Evolutionary conservation across 208 protist genomes (phyloP), one percentile per base, ranked within the genome.

Genomic region (Acanthamoeba divionensis): DNA sequence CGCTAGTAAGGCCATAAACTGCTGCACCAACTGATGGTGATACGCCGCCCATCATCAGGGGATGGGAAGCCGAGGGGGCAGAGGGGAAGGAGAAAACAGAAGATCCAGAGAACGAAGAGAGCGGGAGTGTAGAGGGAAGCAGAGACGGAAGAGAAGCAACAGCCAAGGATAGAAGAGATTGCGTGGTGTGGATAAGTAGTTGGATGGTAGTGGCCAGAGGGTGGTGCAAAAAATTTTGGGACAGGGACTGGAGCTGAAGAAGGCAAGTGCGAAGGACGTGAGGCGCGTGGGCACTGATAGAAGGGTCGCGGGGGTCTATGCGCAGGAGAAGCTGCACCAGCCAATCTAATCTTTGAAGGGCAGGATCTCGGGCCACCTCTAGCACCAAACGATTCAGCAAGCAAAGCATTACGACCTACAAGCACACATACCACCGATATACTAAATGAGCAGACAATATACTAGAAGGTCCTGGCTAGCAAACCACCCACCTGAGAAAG

Each of bases 151-250:
- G 18, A 7, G 62, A 31, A n/a, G n/a, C n/a, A n/a, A n/a, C n/a
- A n/a, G n/a, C n/a, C n/a, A n/a, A 29, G 69, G 69, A 79, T n/a
- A 79, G 69, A 29, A 79, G 69, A 0, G 69, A 79, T 41, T 79
- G 50, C 45, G 69, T 48, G 33, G 69, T 79, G 69, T 79, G 69
- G 69, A 79, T 41, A 4, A 79, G 69, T 9, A 79, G 69, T 48
- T 79, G 50, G 69, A 33, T 33, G 69, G 50, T 79, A 48, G 57
- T 31, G 69, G 69, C 69, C 69, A 79, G 9, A n/a, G 69, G 69
- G 15, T 48, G 69, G 26, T 48, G 69, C 13, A 48, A 48, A 18
- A 33, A 33, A 33, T 41, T 26, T 26, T 41, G 47, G 41, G 57
- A 48, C 44, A 80, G 44, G 44, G 12, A 18, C 29, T 80, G 50